Evolutionary conservation across 306 rosid species (phyloP).

Genomic region (Fragaria ananassa): DNA sequence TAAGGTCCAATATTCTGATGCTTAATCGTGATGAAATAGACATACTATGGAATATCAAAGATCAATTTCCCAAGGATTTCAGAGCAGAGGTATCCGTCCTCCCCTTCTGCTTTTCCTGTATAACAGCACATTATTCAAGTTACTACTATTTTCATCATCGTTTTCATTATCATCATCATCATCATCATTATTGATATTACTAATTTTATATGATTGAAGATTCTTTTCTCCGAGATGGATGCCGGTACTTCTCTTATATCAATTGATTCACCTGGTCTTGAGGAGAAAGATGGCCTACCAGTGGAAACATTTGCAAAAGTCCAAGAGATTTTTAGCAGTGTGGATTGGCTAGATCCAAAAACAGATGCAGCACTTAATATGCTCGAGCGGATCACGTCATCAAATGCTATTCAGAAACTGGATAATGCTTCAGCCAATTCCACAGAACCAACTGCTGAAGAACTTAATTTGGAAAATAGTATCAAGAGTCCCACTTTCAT

Average conservation of each 20-base stretch:
- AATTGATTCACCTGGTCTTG: slow-evolving; percentile 60
- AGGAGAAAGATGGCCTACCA: slow-evolving; percentile 91
- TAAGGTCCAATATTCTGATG: slow-evolving; percentile 94
- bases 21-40: slow-evolving; percentile 92
- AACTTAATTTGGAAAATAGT: slow-evolving; percentile 34
- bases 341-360: slow-evolving; percentile 82
- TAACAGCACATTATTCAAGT: slow-evolving; percentile 3
- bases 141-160: neutral
- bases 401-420: slow-evolving; percentile 47
- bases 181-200: neutral
- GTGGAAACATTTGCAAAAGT: slow-evolving; percentile 89
- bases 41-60: slow-evolving; percentile 70
- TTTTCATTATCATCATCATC: too few species aligned
- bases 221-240: slow-evolving; percentile 93
- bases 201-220: slow-evolving; percentile 52
- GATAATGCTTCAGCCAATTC: slow-evolving; percentile 39
- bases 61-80: slow-evolving; percentile 74
- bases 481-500: slow-evolving; percentile 23
- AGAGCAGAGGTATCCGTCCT: slow-evolving; percentile 83
- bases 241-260: slow-evolving; percentile 58
- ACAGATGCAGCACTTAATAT: slow-evolving; percentile 51
- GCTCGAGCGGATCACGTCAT: slow-evolving; percentile 58
- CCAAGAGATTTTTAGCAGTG: slow-evolving; percentile 82
- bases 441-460: slow-evolving; percentile 37
- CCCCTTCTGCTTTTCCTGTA: slow-evolving; percentile 24